Evolutionary conservation across 192 early-diverging fungal species (phyloP), one percentile per base, ranked within the genome.

Genomic region (Umbelopsis sp.): DNA sequence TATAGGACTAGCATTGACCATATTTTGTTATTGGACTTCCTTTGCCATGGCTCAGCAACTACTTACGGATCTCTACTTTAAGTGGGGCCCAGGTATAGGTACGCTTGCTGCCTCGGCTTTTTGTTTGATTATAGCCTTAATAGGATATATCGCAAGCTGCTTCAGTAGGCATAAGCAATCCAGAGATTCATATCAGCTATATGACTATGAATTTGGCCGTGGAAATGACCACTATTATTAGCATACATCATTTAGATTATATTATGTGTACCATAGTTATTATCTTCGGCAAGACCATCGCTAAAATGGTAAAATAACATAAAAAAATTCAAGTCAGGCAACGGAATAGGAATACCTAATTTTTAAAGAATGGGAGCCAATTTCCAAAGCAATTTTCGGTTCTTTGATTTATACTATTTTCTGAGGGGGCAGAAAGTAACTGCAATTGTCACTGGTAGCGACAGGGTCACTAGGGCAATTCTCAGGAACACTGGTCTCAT

Each of bases 181-280:
- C 17, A 62, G 56, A 62, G 56, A 62, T 34, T 62, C 56, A 26
- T 62, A 34, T 26, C 56, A 29, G 8, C 17, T 62, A 17, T 62
- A 62, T 62, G 56, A 62, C 17, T 62, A 62, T n/a, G 56, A 62
- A 20, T 62, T 62, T 62, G 56, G 56, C 14, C 56, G 34, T 34
- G 29, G 31, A 34, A 62, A 62, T 32, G 17, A 32, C 31, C 56
- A 62, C 31, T 62, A 62, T 62, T 62, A 62, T 62, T 62, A 62
- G 29, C 31, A 20, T 20, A 32, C 31, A 29, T 32, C 34, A 54
- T 54, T 54, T 54, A 20, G 26, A 17, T 62, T n/a, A 1, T 56
- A 26, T 62, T 29, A 20, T 32, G 17, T 62, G 56, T 62, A 62
- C 10, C 21, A 62, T 62, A 62, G 56, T 53, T 14, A 26, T 53